Evolutionary conservation across 768 basidiomycete species (phyloP).

Genomic region (Lyophyllum shimeji): DNA sequence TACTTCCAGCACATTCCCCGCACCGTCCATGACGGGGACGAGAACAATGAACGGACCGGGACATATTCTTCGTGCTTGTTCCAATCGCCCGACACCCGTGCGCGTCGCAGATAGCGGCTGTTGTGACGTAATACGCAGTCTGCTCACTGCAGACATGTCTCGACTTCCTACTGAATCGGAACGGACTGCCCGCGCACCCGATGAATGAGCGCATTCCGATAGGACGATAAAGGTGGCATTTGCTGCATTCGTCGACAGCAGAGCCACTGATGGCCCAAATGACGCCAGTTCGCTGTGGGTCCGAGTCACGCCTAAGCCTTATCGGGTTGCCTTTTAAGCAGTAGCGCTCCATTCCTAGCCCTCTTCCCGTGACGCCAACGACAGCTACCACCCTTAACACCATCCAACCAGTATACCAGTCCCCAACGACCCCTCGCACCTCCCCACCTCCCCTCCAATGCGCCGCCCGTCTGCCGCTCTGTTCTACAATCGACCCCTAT

Average conservation of each 20-base stretch:
- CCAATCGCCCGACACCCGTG: not conserved
- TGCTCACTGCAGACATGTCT: not conserved
- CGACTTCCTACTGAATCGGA: not conserved
- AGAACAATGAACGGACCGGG: not conserved
- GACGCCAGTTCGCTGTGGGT: constrained; percentile 5
- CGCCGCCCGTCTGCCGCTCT: constrained; percentile 9
- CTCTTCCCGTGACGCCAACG: not conserved
- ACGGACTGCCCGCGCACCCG: not conserved
- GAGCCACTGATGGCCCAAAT: constrained; percentile 15
- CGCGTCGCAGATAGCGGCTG: not conserved
- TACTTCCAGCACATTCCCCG: no score
- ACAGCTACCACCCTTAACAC: not conserved
- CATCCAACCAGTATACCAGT: not conserved
- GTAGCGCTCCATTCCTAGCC: not conserved
- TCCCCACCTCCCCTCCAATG: constrained; percentile 2
- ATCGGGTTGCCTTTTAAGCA: constrained; percentile 10
- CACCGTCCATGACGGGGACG: not conserved
- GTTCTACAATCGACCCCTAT: not conserved
- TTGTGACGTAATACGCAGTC: not conserved
- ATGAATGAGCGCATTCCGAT: not conserved
- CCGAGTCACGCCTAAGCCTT: constrained; percentile 12
- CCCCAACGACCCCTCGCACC: no score
- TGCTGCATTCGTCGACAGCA: constrained; percentile 2
- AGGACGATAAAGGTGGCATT: constrained; percentile 3
- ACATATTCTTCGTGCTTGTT: not conserved